These are phyloP conservation scores for Phlebiopsis gigantea DNA, from an alignment of 768 basidiomycete genomes.

Conservation along the genomic window DNA sequence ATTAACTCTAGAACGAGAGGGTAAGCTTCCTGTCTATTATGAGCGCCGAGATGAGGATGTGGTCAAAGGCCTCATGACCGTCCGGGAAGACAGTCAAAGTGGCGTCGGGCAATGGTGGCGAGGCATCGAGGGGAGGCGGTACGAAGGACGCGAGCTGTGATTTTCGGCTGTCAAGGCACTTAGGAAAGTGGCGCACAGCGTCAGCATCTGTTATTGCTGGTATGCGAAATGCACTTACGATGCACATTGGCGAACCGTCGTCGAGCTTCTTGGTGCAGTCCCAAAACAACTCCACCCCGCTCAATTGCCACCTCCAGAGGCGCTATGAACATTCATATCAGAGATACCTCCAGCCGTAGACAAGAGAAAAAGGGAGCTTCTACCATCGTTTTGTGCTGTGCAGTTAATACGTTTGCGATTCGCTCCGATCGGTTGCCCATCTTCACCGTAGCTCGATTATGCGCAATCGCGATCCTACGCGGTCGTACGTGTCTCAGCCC, in stretches of 20 bases:
- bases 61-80: slow-evolving; percentile 39
- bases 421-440: slow-evolving; percentile 36
- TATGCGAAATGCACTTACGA: slow-evolving; percentile 28
- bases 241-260: slow-evolving; percentile 44
- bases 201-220: background rate
- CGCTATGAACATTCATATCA: slow-evolving; percentile 20
- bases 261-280: slow-evolving; percentile 39
- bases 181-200: background rate
- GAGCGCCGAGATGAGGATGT: slow-evolving; percentile 39
- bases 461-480: slow-evolving; percentile 35
- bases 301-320: slow-evolving; percentile 38
- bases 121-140: slow-evolving; percentile 40
- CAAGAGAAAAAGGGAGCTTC: background rate
- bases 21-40: slow-evolving; percentile 36
- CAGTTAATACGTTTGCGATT: slow-evolving; percentile 32
- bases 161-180: slow-evolving; percentile 29
- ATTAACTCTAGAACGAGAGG: slow-evolving; percentile 6
- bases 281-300: slow-evolving; percentile 36
- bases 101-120: slow-evolving; percentile 42
- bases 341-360: background rate
- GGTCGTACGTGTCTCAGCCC: background rate
- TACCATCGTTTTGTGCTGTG: background rate
- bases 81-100: slow-evolving; percentile 41
- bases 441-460: slow-evolving; percentile 35
- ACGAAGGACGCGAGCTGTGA: slow-evolving; percentile 41